These are phyloP conservation scores for Nemania abortiva DNA, from an alignment of 2,329 filamentous ascomycete species.

Conservation along the genomic window DNA sequence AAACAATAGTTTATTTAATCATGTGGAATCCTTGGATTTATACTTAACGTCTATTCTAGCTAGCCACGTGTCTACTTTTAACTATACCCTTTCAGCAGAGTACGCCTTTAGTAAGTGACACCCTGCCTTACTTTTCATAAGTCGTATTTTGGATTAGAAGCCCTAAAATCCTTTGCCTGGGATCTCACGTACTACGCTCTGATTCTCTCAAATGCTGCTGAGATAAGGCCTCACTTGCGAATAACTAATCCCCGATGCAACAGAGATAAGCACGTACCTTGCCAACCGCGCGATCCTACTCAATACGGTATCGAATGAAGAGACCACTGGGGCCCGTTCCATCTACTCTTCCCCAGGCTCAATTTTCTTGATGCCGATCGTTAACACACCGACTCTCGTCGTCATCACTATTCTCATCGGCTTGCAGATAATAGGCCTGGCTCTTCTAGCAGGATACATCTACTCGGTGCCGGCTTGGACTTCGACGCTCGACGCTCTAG, in stretches of 20 bases:
- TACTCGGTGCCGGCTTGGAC: background rate
- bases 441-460: background rate
- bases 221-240: background rate
- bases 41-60: background rate
- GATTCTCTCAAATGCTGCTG: background rate
- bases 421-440: background rate
- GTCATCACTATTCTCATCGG: background rate
- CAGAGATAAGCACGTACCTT: background rate
- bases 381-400: background rate
- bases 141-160: background rate
- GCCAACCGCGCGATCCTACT: background rate
- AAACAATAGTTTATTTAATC: background rate
- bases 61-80: background rate
- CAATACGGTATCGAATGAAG: background rate
- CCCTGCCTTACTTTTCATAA: background rate
- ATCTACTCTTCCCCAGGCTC: conserved; percentile 1
- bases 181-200: background rate
- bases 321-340: background rate
- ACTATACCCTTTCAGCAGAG: background rate
- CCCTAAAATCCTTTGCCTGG: background rate
- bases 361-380: background rate
- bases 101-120: background rate
- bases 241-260: background rate
- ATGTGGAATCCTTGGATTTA: background rate
- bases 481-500: background rate